A percentile compares a stretch with the other conserved stretches of the same genome.
Conservation (phyloP, 176 grass and related monocot species). For the Eragrostis nindensis region DNA sequence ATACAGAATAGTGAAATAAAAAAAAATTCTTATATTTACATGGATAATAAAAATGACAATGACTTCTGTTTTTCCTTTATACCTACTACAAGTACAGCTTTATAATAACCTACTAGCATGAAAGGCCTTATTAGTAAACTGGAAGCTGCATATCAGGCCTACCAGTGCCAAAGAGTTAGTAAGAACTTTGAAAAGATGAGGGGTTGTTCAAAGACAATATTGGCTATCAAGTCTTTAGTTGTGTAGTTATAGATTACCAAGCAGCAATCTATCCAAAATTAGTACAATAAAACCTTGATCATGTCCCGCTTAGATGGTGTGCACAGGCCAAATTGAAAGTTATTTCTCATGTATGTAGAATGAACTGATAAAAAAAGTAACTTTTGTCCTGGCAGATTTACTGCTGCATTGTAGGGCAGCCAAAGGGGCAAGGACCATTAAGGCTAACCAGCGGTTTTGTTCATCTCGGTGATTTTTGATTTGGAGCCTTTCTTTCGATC, state of each 20-base stretch:
- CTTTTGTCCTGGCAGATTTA: conserved; percentile 6
- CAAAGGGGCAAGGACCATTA: not conserved
- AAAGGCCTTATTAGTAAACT: not conserved
- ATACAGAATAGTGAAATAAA: not conserved
- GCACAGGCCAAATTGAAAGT: not conserved
- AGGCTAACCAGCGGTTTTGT: conserved; percentile 32
- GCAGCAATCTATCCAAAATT: conserved; percentile 18
- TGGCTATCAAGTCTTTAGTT: not conserved
- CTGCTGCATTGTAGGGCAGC: not conserved
- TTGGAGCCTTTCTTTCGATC: conserved; percentile 42
- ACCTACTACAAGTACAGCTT: not conserved
- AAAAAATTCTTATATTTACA: no score
- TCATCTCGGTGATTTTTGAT: conserved; percentile 39
- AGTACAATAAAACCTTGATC: conserved; percentile 1
- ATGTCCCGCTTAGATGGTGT: conserved; percentile 5
- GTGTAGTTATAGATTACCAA: not conserved
- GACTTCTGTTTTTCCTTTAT: not conserved
- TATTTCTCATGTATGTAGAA: conserved; percentile 13
- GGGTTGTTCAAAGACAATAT: not conserved
- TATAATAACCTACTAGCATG: not conserved
- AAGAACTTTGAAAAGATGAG: not conserved
- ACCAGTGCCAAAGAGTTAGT: not conserved
- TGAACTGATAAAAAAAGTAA: not conserved
- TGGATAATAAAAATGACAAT: not conserved
- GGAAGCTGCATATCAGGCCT: not conserved